Base-by-base conservation (phyloP, 2,329 filamentous ascomycete genomes). In the Epichloe typhina region DNA sequence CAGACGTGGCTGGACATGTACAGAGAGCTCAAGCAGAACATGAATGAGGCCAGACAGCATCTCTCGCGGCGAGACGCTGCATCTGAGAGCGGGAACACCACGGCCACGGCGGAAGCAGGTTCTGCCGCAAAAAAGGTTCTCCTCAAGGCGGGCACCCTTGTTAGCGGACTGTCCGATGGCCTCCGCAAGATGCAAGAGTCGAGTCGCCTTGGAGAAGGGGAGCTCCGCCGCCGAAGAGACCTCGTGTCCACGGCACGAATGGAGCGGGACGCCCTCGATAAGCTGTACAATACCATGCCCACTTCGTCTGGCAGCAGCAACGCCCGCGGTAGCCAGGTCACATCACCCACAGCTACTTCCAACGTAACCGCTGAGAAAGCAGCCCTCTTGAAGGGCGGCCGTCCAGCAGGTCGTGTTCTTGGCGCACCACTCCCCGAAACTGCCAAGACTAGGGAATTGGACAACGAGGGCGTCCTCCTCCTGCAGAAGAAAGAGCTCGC, bases 1-100 rank as follows among this genome's bases (percentile, higher is more conserved):
- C 76, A 76, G 3, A 81, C 83, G 1, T 93, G 88, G 87, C 68
- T 91, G 26, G 86, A 91, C 61, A 72, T 87, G 50, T 82, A 89
- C 61, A 70, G 79, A 26, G 84, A 89, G 61, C 73, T 90, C 68
- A 90, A 89, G 68, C 71, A 73, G 15, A 75, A 79, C 55, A 54
- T 69, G 11, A 65, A 68, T 42, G 83, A 88, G 61, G 76, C 89
- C 66, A 87, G 88, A 66, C 72, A 74, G 37, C 76, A 78, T 56
- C 72, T 93, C 33, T 83, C 84, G 39, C 72, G 77, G 56, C 70
- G 86, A 46, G 87, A 93, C 60, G 76, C 62, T 4, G 67, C 69
- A 11, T 63, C 64, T 6, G 68, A 69, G 45, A 62, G 62, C 31
- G 64, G 66, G 36, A 68, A 69, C 55, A 70, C 66, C 39, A 66